Evolutionary conservation across 78 protist genomes (phyloP).

Genomic region (Carpediemonas membranifera): DNA sequence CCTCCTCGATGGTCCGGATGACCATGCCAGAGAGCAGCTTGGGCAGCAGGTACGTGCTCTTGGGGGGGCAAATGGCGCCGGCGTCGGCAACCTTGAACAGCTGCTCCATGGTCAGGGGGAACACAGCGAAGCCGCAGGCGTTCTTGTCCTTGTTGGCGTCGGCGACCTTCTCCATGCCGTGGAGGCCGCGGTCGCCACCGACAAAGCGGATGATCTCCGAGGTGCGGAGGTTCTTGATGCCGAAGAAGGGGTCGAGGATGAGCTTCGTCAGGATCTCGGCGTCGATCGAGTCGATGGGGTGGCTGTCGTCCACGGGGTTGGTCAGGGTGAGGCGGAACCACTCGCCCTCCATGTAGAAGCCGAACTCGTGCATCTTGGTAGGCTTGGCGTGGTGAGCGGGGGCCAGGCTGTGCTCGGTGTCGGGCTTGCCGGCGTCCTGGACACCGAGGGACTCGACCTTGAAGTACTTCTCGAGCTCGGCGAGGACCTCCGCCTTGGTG

Average conservation of each 20-base stretch:
- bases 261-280: constrained; percentile 13
- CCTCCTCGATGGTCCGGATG: constrained; percentile 1
- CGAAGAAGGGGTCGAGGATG: constrained; percentile 16
- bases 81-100: constrained; percentile 26
- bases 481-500: background rate
- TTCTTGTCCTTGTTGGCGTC: background rate
- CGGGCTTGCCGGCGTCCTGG: background rate
- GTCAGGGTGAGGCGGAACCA: constrained; percentile 2
- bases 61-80: constrained; percentile 23
- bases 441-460: background rate
- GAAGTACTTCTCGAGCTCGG: background rate
- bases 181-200: constrained; percentile 25
- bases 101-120: constrained; percentile 23
- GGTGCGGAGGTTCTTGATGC: constrained; percentile 12
- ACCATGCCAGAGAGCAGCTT: constrained; percentile 19
- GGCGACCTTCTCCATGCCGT: background rate
- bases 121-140: constrained; percentile 22
- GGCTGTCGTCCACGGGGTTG: background rate
- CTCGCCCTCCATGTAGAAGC: background rate
- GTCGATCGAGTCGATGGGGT: constrained; percentile 1
- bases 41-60: constrained; percentile 25
- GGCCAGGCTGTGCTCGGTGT: background rate
- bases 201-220: constrained; percentile 13
- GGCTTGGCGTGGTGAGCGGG: background rate
- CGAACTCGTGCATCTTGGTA: background rate